Evolutionary conservation across 495 filamentous ascomycete genomes (phyloP), one percentile per base, ranked within the genome.

Genomic region (Aspergillus incahuasiensis): DNA sequence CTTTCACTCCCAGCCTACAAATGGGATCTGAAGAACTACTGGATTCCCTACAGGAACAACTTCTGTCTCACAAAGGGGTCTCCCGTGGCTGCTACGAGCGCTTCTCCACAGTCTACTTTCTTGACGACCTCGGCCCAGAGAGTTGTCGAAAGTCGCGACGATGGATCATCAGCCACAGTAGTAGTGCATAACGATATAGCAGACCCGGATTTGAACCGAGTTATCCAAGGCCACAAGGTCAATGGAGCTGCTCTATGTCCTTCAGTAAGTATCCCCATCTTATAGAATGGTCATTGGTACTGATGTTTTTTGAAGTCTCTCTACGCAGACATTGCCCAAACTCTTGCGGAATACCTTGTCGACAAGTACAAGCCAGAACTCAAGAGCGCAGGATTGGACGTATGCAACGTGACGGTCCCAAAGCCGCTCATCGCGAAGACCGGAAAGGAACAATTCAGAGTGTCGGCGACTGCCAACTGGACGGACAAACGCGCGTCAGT

Each of bases 11-110:
- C 90, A 16, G 69, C 80, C 3, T 95, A 95, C 63, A 81, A 80
- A 9, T 95, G 86, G 73, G 87, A 94, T 55, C 69, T 84, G 30
- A 92, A 91, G 76, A 85, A 87, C 60, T 90, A 91, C 68, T 94
- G 90, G 90, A 81, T 92, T 19, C 77, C 85, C 12, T 92, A 92
- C 67, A 77, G 75, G 13, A 84, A 87, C 54, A 73, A 81, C 58
- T 82, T 77, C 68, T 77, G 65, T 28, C 62, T 82, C 20, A 59
- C 61, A 9, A 81, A 79, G 58, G 75, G 76, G 39, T 69, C 75
- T 38, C 65, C 69, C 30, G 58, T 63, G 0, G 58, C 56, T 6
- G 54, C 63, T 21, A 52, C 53, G 40, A 64, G 68, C 55, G 54
- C 70, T 2, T 60, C 65, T 2, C 59, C 74, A n/a, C 65, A 65